Conservation (phyloP, 2,329 filamentous ascomycete species). For the Rhynchosporium agropyri region DNA sequence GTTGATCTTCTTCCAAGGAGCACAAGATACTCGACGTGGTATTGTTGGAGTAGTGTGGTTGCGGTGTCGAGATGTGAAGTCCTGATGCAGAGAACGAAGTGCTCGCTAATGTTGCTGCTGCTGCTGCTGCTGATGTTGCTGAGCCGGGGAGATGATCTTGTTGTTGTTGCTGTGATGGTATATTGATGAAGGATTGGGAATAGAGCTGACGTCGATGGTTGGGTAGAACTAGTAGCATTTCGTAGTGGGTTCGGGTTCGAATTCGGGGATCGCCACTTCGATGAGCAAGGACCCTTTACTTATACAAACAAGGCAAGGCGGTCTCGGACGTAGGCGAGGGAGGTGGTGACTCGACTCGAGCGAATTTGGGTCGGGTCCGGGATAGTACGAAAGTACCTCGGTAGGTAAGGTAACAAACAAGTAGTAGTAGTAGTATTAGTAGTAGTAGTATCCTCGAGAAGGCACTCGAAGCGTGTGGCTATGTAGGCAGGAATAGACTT, state of each 20-base stretch:
- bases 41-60: conserved; percentile 27
- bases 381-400: neutral
- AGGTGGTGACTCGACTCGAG: conserved; percentile 20
- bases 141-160: conserved; percentile 4
- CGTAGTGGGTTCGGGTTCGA: conserved; percentile 15
- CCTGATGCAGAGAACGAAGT: conserved; percentile 9
- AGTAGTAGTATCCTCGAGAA: neutral
- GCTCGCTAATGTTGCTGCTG: conserved; percentile 18
- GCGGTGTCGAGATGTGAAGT: conserved; percentile 27
- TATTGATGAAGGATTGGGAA: conserved; percentile 21
- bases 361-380: conserved; percentile 1
- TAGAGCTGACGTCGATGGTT: conserved; percentile 23
- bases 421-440: no score
- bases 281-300: conserved; percentile 11
- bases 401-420: neutral
- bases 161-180: conserved; percentile 19
- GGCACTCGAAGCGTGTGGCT: conserved; percentile 21
- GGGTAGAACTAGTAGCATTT: conserved; percentile 27
- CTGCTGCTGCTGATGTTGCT: conserved; percentile 23
- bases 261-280: conserved; percentile 13
- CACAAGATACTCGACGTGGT: conserved; percentile 28
- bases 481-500: conserved; percentile 8
- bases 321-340: conserved; percentile 7
- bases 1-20: conserved; percentile 34
- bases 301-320: conserved; percentile 13